Evolutionary conservation across 2,329 filamentous ascomycete species (phyloP), one percentile per base, ranked within the genome.

Genomic region (Scolecobasidium constrictum): DNA sequence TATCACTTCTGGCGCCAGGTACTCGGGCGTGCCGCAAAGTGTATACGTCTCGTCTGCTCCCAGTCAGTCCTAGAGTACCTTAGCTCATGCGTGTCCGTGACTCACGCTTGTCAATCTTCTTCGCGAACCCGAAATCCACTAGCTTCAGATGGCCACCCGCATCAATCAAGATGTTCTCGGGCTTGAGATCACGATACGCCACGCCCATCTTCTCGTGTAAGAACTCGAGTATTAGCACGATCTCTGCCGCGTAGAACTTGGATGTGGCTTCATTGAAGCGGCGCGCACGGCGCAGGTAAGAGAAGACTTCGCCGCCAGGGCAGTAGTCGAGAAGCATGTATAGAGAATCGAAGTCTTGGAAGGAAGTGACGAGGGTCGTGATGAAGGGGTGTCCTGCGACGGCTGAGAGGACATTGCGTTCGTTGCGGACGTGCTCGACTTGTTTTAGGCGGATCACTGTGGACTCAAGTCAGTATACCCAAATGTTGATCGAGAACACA

Each of bases 281-380:
- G 48, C 83, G 76, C 49, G 81, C 77, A 61, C 83, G 78, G 50
- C 85, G 77, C 36, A 92, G 69, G 55, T 90, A 90, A 53, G 78
- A 86, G 61, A 92, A 90, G 31, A 92, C 77, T 65, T 92, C 85
- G 57, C 85, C 85, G 44, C 85, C 84, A 41, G 83, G 84, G 50
- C 86, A 80, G 59, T 87, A 88, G 62, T 87, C 83, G 53, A 88
- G 79, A 50, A 90, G 73, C 74, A 90, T 83, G 58, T 90, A 90
- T 35, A 90, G 67, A 15, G 81, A 84, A 54, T 87, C 82, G 52
- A 70, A 67, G 62, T 90, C 84, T 56, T 85, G 79, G 65, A 90
- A 92, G 50, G 83, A 86, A 47, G 80, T 81, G 39, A 83, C 71
- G 56, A 90, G 73, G 48, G 75, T 80, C 41, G 85, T 88, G 57